phyloP scores from a whole-genome alignment of 129 eudicot genomes.

The Escallonia rubra region DNA sequence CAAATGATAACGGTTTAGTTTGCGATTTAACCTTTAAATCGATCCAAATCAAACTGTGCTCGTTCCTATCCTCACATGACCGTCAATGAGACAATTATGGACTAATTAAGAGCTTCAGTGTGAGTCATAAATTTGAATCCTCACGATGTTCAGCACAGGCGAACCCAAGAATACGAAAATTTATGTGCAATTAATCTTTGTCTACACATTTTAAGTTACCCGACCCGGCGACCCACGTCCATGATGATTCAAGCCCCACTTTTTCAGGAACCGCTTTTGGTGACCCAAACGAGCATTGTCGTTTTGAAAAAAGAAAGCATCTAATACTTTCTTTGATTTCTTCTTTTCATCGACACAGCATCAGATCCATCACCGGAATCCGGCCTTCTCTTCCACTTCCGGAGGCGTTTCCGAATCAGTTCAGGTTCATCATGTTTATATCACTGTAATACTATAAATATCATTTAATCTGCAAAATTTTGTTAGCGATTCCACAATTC shows the following conservation, averaged over 20 bases:
- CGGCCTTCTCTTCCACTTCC: not conserved
- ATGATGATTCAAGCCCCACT: not conserved
- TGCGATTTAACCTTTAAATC: too few species aligned
- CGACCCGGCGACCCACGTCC: not conserved
- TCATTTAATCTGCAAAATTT: not conserved
- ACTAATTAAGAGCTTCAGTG: too few species aligned
- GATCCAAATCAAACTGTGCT: too few species aligned
- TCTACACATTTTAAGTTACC: too few species aligned
- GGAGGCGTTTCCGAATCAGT: constrained; percentile 7
- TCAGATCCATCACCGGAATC: constrained; percentile 1
- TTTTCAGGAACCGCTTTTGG: not conserved
- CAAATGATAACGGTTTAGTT: too few species aligned
- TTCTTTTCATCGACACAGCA: not conserved
- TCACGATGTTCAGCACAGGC: too few species aligned
- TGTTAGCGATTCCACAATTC: not conserved
- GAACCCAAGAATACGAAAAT: too few species aligned
- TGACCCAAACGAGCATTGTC: constrained; percentile 3
- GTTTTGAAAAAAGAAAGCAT: not conserved
- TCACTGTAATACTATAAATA: not conserved
- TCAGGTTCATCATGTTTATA: not conserved
- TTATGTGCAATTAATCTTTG: too few species aligned
- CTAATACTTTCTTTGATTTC: not conserved
- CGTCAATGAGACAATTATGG: too few species aligned
- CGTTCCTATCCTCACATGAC: too few species aligned
- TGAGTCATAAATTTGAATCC: too few species aligned